Evolutionary conservation across 78 protist genomes (phyloP).

Genomic region (Dictyostelium discoideum): DNA sequence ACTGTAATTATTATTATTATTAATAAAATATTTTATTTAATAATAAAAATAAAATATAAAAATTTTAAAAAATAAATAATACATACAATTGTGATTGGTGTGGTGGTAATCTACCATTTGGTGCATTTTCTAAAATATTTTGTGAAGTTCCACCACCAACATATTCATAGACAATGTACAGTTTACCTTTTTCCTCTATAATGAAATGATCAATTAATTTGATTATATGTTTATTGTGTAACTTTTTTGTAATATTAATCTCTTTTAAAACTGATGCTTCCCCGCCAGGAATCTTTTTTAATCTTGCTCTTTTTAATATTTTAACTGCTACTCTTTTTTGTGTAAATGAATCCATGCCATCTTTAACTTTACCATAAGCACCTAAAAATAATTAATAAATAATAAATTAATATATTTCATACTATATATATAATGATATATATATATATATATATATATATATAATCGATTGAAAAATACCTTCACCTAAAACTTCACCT

Average conservation of each 20-base stretch:
- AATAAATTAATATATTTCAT: not conserved
- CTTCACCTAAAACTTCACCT: slow-evolving; percentile 75
- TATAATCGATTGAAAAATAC: not conserved
- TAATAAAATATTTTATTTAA: not conserved
- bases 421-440: too few species aligned
- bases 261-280: slow-evolving; percentile 79
- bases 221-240: slow-evolving; percentile 71
- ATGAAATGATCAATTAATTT: slow-evolving; percentile 74
- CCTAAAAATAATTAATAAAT: not conserved
- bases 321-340: slow-evolving; percentile 85
- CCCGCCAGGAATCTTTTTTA: slow-evolving; percentile 81
- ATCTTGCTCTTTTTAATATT: slow-evolving; percentile 48
- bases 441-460: too few species aligned
- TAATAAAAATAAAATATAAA: not conserved
- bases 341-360: slow-evolving; percentile 76
- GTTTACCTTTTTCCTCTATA: slow-evolving; percentile 78
- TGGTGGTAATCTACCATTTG: slow-evolving; percentile 37
- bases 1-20: not conserved
- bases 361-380: slow-evolving; percentile 86
- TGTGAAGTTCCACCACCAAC: slow-evolving; percentile 85
- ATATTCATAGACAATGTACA: slow-evolving; percentile 80
- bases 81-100: slow-evolving; percentile 49
- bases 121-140: slow-evolving; percentile 47
- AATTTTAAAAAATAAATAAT: not conserved
- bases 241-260: slow-evolving; percentile 49